Evolutionary conservation across 2,329 filamentous ascomycete genomes (phyloP), one percentile per base, ranked within the genome.

Genomic region (Ascochyta rabiei): DNA sequence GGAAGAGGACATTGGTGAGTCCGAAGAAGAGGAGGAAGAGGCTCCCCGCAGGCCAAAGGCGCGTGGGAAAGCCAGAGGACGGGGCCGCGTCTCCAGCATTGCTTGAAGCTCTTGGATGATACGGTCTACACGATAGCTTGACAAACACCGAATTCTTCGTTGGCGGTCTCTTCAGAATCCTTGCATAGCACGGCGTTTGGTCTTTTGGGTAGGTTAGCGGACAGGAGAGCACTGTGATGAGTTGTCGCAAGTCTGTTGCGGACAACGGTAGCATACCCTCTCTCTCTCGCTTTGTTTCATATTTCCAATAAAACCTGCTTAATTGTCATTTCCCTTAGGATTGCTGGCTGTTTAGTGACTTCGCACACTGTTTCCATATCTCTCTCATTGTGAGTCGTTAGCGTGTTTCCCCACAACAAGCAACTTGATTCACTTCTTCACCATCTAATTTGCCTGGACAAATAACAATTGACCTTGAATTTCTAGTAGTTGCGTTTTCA

Each of bases 1-100:
- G 7, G 64, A 67, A 37, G 68, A 71, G 43, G 69, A 70, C 31
- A 63, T 71, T 16, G 65, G 56, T 2, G 58, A 57, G 13, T 67
- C 61, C 19, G 68, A 70, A 30, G 61, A 69, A 1, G 55, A 59
- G 9, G 58, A 56, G 16, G 62, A 63, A 13, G 60, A 60, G 18
- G 59, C 54, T 8, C 57, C 63, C 8, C 61, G 56, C 26, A 70
- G 66, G 54, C 19, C 61, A 1, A 70, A 61, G 45, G 61, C 60
- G 31, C 56, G 53, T 30, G 50, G 56, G 2, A 63, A 60, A 16
- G 46, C 51, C 2, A 62, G 61, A 30, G 61, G 63, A 31, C 59
- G 61, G 40, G 62, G 63, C 9, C 59, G 60, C 12, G 54, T 49
- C 35, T 63, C 48, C 26, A 49, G 52, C 34, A 54, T 57, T 44